Conservation (phyloP, 192 early-diverging fungal species). For the Backusella liffmaniae region DNA sequence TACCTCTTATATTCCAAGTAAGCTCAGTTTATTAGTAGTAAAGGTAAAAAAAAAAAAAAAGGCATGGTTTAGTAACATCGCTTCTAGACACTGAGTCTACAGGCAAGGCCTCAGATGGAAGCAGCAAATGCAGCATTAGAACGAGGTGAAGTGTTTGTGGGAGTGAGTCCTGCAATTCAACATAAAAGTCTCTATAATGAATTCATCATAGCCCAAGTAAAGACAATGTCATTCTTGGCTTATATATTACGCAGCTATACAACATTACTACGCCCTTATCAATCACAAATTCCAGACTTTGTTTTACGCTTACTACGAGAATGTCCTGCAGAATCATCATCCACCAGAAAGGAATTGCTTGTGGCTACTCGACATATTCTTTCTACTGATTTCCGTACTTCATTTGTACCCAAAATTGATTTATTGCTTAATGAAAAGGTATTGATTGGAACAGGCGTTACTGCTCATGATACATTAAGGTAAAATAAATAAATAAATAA, state of each 20-base stretch:
- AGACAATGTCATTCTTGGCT: conserved; percentile 97
- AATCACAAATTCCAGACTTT: conserved; percentile 83
- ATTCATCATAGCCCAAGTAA: conserved; percentile 94
- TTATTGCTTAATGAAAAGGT: conserved; percentile 92
- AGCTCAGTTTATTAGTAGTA: background rate
- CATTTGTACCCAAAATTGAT: conserved; percentile 91
- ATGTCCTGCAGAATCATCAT: conserved; percentile 91
- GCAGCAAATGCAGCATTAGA: conserved; percentile 48
- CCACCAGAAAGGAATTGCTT: conserved; percentile 93
- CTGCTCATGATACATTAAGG: conserved; percentile 87
- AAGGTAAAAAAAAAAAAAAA: background rate
- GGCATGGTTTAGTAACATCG: background rate
- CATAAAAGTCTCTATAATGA: conserved; percentile 80
- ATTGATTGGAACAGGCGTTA: conserved; percentile 89
- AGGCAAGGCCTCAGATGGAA: conserved; percentile 56
- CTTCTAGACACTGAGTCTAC: conserved; percentile 51
- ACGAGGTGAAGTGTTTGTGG: conserved; percentile 69
- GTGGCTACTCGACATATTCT: conserved; percentile 94
- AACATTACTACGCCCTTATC: conserved; percentile 63
- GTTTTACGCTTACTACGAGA: conserved; percentile 87
- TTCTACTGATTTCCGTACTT: conserved; percentile 86
- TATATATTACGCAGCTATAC: conserved; percentile 89
- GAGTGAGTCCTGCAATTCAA: conserved; percentile 71
- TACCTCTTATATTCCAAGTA: conserved; percentile 87
- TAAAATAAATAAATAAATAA: conserved; percentile 16